Evolutionary conservation across 202 grass and related monocot genomes (phyloP).

Genomic region (Carex sylvatica): DNA sequence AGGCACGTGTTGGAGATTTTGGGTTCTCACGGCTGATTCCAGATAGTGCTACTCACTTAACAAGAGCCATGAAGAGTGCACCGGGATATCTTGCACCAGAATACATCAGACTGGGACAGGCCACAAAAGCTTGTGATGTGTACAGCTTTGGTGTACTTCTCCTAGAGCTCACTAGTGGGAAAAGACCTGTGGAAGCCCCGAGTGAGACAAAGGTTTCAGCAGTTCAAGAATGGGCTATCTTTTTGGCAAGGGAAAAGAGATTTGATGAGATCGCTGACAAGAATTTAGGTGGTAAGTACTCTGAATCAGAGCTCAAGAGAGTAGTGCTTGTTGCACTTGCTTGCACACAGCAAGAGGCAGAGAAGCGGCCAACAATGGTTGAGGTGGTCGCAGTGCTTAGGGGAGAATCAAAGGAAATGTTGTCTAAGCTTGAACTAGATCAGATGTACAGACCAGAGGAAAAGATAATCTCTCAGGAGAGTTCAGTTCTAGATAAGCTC

Average conservation of each 20-base stretch:
- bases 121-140: slow-evolving; percentile 53
- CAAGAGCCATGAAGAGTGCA: slow-evolving; percentile 51
- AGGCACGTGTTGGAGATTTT: slow-evolving; percentile 64
- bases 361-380: slow-evolving; percentile 62
- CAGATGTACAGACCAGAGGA: slow-evolving; percentile 49
- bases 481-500: slow-evolving; percentile 37
- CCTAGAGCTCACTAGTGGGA: slow-evolving; percentile 63
- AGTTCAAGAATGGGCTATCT: slow-evolving; percentile 65
- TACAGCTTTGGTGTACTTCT: slow-evolving; percentile 81
- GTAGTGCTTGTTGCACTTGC: slow-evolving; percentile 57
- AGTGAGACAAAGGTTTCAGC: slow-evolving; percentile 33
- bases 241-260: slow-evolving; percentile 51
- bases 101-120: slow-evolving; percentile 60
- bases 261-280: slow-evolving; percentile 69
- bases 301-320: slow-evolving; percentile 63
- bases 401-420: slow-evolving; percentile 59
- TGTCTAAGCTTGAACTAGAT: slow-evolving; percentile 48
- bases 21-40: slow-evolving; percentile 57
- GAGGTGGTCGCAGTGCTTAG: slow-evolving; percentile 55
- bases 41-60: slow-evolving; percentile 46
- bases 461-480: slow-evolving; percentile 37
- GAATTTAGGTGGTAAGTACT: slow-evolving; percentile 67
- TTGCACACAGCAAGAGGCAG: slow-evolving; percentile 55
- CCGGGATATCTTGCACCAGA: slow-evolving; percentile 72
- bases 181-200: slow-evolving; percentile 48